A percentile compares a stretch with the other conserved stretches of the same genome.
Conservation (phyloP, 2,329 filamentous ascomycete genomes). For the Elsinoe australis region DNA sequence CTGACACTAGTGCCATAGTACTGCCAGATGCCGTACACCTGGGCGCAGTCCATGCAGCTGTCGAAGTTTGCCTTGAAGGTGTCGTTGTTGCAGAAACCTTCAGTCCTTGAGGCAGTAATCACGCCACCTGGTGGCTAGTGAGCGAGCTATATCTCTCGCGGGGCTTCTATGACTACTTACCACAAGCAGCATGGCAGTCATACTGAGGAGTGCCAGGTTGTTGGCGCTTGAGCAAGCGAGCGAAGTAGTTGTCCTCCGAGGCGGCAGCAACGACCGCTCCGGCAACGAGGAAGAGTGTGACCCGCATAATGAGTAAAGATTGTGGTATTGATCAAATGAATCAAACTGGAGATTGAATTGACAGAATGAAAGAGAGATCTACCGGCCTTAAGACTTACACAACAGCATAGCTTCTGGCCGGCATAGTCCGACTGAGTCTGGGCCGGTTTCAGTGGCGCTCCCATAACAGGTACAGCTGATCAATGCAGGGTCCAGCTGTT, state of each 20-base stretch:
- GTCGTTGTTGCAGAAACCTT: slow-evolving; percentile 15
- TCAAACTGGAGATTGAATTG: not conserved
- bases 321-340: not conserved
- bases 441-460: too few species aligned
- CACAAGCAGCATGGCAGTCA: slow-evolving; percentile 32
- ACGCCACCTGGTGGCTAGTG: slow-evolving; percentile 23
- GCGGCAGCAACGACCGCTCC: not conserved
- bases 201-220: slow-evolving; percentile 28
- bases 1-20: slow-evolving; percentile 37
- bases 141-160: not conserved
- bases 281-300: not conserved
- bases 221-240: slow-evolving; percentile 7
- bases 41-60: slow-evolving; percentile 38
- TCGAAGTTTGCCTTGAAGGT: slow-evolving; percentile 23
- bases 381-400: too few species aligned
- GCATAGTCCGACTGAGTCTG: too few species aligned
- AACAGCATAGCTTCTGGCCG: too few species aligned
- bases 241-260: slow-evolving; percentile 4
- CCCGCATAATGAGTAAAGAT: not conserved
- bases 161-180: slow-evolving; percentile 21
- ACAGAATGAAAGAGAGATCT: not conserved
- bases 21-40: slow-evolving; percentile 39
- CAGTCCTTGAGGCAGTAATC: slow-evolving; percentile 24
- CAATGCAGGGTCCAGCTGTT: too few species aligned
- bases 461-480: too few species aligned